These are phyloP conservation scores for Piloderma croceum DNA, from an alignment of 768 basidiomycete genomes.

Conservation along the genomic window DNA sequence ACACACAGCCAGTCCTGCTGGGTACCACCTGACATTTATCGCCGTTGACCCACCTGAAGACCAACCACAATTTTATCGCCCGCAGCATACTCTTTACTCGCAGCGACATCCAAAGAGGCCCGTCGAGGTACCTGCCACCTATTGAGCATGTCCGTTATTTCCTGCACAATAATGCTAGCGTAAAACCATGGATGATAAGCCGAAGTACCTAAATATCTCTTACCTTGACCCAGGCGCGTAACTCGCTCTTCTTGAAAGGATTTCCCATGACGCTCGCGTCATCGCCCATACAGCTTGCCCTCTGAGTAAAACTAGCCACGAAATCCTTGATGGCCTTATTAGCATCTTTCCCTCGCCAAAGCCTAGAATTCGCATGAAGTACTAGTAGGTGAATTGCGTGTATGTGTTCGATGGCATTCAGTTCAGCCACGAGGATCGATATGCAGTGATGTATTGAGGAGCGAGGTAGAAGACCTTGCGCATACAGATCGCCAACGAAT, in stretches of 20 bases:
- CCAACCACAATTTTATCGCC: too few species aligned
- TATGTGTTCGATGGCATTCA: slow-evolving; percentile 23
- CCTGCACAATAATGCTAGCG: too few species aligned
- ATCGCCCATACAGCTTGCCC: slow-evolving; percentile 1
- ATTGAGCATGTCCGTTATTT: background rate
- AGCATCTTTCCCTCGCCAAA: slow-evolving; percentile 17
- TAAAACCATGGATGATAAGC: too few species aligned
- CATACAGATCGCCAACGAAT: slow-evolving; percentile 27
- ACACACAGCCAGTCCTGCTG: too few species aligned
- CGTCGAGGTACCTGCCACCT: too few species aligned
- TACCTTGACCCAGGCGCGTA: background rate
- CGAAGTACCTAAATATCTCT: too few species aligned
- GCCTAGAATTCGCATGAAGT: slow-evolving; percentile 14
- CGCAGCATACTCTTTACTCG: too few species aligned
- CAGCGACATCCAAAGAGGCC: too few species aligned
- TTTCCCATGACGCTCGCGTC: slow-evolving; percentile 2
- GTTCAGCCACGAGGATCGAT: slow-evolving; percentile 17
- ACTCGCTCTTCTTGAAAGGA: background rate
- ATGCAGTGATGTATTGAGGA: slow-evolving; percentile 19
- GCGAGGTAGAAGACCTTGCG: slow-evolving; percentile 10
- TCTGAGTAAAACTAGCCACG: slow-evolving; percentile 1
- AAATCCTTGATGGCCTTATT: slow-evolving; percentile 4
- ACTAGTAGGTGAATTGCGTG: slow-evolving; percentile 19
- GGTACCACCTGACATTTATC: too few species aligned
- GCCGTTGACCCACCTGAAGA: too few species aligned